Evolutionary conservation across 108 stramenopile species (phyloP).

Genomic region (Cyclostephanos tholiformis): DNA sequence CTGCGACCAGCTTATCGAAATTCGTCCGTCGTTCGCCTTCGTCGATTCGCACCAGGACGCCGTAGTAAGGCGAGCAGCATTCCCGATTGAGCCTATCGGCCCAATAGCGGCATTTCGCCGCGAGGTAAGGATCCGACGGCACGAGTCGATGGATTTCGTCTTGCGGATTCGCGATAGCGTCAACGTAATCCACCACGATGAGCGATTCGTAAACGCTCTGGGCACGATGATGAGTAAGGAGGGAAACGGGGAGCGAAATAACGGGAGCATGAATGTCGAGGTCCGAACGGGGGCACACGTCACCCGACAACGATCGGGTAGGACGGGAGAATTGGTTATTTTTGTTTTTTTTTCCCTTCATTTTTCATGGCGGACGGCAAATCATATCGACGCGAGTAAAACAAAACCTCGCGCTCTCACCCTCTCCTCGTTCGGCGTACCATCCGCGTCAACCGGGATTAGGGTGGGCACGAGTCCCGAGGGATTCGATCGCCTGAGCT

Average conservation of each 20-base stretch:
- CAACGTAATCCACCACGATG: slow-evolving; percentile 75
- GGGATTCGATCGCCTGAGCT: slow-evolving; percentile 68
- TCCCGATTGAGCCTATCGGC: slow-evolving; percentile 82
- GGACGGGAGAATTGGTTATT: no score
- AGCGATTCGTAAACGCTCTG: slow-evolving; percentile 75
- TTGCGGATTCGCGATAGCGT: slow-evolving; percentile 63
- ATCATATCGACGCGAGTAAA: no score
- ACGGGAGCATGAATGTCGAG: no score
- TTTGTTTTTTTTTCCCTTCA: no score
- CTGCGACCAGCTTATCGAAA: slow-evolving; percentile 64
- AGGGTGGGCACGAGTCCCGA: slow-evolving; percentile 81
- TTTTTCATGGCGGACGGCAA: no score
- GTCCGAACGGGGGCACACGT: no score
- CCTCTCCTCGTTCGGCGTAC: slow-evolving; percentile 49
- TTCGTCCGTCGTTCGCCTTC: slow-evolving; percentile 64
- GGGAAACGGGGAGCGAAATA: neutral
- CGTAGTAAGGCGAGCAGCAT: slow-evolving; percentile 83
- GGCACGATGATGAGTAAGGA: neutral
- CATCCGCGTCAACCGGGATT: slow-evolving; percentile 53
- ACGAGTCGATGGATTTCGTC: slow-evolving; percentile 55
- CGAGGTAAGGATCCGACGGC: slow-evolving; percentile 69
- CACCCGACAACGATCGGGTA: no score
- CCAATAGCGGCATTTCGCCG: slow-evolving; percentile 73
- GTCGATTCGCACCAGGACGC: slow-evolving; percentile 73
- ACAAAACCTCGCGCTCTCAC: no score